phyloP scores from a whole-genome alignment of 805 yeast species.

The Hanseniaspora guilliermondii region DNA sequence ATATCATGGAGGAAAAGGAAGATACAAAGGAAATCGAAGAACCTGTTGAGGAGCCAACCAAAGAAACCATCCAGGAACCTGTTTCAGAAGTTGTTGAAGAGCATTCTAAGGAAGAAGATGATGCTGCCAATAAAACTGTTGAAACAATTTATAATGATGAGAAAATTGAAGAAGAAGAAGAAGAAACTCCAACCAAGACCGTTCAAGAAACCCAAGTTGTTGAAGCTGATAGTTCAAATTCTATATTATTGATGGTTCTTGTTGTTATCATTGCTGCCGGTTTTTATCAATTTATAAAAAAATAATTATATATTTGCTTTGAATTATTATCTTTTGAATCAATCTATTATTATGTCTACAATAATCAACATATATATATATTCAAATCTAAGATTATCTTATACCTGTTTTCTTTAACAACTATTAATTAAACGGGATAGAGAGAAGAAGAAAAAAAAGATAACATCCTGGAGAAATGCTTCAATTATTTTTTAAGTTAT shows the following conservation, averaged over 20 bases:
- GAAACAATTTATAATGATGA: slow-evolving; percentile 8
- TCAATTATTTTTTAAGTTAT: background rate
- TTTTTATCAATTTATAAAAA: background rate
- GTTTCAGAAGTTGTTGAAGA: slow-evolving; percentile 8
- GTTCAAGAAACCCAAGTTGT: slow-evolving; percentile 18
- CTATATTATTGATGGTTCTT: background rate
- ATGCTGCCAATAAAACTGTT: slow-evolving; percentile 2
- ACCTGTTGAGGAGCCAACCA: background rate
- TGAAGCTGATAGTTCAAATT: slow-evolving; percentile 13
- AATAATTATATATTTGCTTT: background rate
- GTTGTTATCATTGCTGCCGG: background rate
- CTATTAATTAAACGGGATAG: background rate
- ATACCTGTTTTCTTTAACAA: too few species aligned
- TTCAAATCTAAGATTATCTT: too few species aligned
- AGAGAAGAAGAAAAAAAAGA: background rate
- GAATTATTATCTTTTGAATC: background rate
- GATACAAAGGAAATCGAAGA: background rate
- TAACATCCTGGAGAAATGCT: slow-evolving; percentile 17
- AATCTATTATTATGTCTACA: too few species aligned
- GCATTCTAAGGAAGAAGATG: background rate
- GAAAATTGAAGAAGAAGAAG: slow-evolving; percentile 7
- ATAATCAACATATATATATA: too few species aligned
- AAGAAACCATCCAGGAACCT: slow-evolving; percentile 13
- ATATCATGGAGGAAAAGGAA: background rate
- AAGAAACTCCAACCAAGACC: slow-evolving; percentile 13